These are phyloP conservation scores for Cladophialophora yegresii DNA, from an alignment of 2,329 filamentous ascomycete genomes.

Conservation along the genomic window DNA sequence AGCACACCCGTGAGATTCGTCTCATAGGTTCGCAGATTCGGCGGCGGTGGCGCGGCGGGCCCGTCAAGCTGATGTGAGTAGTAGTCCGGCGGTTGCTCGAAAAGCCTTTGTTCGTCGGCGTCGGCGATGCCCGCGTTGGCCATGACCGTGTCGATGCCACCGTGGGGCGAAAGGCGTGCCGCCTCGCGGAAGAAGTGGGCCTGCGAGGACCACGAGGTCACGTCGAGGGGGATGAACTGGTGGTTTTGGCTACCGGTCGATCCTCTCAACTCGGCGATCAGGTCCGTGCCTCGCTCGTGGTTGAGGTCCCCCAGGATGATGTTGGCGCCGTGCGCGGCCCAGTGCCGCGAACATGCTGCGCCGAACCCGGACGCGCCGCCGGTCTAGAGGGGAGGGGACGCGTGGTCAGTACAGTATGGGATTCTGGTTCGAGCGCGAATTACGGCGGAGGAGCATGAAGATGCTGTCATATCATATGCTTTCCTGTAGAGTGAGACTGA, in stretches of 20 bases:
- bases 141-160: conserved; percentile 63
- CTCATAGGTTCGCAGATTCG: conserved; percentile 55
- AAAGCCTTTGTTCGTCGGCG: conserved; percentile 39
- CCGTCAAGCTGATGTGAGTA: conserved; percentile 3
- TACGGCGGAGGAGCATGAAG: background rate
- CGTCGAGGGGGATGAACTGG: conserved; percentile 57
- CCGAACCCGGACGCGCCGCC: conserved; percentile 66
- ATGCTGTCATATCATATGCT: background rate
- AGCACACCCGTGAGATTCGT: conserved; percentile 66
- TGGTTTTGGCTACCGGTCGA: conserved; percentile 63
- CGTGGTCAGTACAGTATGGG: background rate
- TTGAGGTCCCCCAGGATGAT: conserved; percentile 67
- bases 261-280: conserved; percentile 59
- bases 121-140: conserved; percentile 66
- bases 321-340: conserved; percentile 60
- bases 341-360: conserved; percentile 56
- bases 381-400: conserved; percentile 42
- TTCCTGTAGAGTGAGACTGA: background rate
- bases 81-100: conserved; percentile 51
- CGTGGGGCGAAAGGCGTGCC: conserved; percentile 55
- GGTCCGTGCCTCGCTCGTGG: conserved; percentile 54
- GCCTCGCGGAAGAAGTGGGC: conserved; percentile 64
- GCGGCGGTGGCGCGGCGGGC: conserved; percentile 45
- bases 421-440: background rate
- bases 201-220: conserved; percentile 66